phyloP scores from a whole-genome alignment of 345 rosid species.

The Hypericum perforatum region DNA sequence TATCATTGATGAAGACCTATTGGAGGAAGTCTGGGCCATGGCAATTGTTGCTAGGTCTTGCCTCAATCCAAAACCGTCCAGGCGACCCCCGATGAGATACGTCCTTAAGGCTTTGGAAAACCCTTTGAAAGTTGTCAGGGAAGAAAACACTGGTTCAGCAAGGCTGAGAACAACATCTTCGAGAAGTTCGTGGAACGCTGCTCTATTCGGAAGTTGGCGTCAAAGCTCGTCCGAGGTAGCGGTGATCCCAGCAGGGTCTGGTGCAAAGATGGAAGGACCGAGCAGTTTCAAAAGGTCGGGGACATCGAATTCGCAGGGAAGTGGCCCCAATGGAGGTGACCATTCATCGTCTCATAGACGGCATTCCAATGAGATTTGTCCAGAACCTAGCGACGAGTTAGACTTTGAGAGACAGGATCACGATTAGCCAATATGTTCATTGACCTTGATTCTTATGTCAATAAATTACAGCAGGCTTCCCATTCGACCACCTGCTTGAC shows the following conservation, averaged over 20 bases:
- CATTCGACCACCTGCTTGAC: conserved; percentile 23
- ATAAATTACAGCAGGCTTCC: conserved; percentile 42
- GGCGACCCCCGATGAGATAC: conserved; percentile 91
- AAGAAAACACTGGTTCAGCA: conserved; percentile 59
- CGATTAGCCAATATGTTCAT: conserved; percentile 25
- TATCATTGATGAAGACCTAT: conserved; percentile 78
- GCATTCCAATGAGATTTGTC: conserved; percentile 80
- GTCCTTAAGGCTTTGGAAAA: conserved; percentile 89
- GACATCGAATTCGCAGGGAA: conserved; percentile 72
- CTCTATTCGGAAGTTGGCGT: conserved; percentile 94
- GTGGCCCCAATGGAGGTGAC: conserved; percentile 48
- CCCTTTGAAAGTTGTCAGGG: conserved; percentile 81
- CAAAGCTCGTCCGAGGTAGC: conserved; percentile 74
- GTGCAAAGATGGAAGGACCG: conserved; percentile 30
- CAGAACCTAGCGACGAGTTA: conserved; percentile 50
- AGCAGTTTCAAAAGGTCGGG: conserved; percentile 62
- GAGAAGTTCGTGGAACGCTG: conserved; percentile 86
- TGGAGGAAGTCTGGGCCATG: conserved; percentile 99
- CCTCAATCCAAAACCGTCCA: conserved; percentile 82
- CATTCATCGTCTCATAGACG: conserved; percentile 72
- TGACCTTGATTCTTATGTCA: conserved; percentile 47
- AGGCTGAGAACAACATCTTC: conserved; percentile 83
- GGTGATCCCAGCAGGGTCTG: conserved; percentile 30
- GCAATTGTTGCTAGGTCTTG: conserved; percentile 92
- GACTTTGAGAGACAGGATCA: conserved; percentile 44